phyloP scores from a whole-genome alignment of 306 rosid genomes.

The Erythrophleum fordii region DNA sequence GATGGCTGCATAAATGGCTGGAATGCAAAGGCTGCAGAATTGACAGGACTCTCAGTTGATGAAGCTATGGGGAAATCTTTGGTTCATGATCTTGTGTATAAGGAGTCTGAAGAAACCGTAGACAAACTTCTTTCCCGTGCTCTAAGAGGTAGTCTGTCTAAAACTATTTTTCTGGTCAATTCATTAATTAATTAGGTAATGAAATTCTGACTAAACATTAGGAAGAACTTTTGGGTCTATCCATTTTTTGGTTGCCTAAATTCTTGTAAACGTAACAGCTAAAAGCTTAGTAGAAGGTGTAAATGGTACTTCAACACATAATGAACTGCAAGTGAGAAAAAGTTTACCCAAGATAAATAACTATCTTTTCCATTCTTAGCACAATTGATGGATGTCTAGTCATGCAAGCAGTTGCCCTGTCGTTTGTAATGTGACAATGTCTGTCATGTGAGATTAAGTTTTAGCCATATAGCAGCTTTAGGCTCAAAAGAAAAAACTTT shows the following conservation, averaged over 20 bases:
- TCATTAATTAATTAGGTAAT: slow-evolving; percentile 30
- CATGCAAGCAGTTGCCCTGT: slow-evolving; percentile 2
- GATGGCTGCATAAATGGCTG: slow-evolving; percentile 93
- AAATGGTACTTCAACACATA: neutral
- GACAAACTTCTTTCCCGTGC: slow-evolving; percentile 76
- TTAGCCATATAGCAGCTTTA: slow-evolving; percentile 10
- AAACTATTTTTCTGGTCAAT: slow-evolving; percentile 25
- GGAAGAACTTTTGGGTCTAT: slow-evolving; percentile 9
- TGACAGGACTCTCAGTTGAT: slow-evolving; percentile 88
- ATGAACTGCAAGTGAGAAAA: slow-evolving; percentile 1
- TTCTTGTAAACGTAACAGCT: slow-evolving; percentile 10
- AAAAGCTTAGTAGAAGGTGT: slow-evolving; percentile 17
- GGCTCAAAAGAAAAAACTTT: neutral
- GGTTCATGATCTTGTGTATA: slow-evolving; percentile 77
- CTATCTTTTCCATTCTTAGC: slow-evolving; percentile 22
- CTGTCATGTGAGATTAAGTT: neutral
- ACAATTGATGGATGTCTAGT: slow-evolving; percentile 16
- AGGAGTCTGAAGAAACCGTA: slow-evolving; percentile 78
- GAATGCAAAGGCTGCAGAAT: slow-evolving; percentile 93
- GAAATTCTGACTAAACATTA: slow-evolving; percentile 20
- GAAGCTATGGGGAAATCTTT: slow-evolving; percentile 95
- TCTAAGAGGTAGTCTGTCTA: slow-evolving; percentile 69
- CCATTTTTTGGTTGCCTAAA: slow-evolving; percentile 19
- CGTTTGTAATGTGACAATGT: slow-evolving; percentile 26
- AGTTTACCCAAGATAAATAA: slow-evolving; percentile 11